A percentile compares a stretch with the other conserved stretches of the same genome.
These are phyloP conservation scores for Vigna unguiculata DNA, from an alignment of 306 rosid species.

Conservation along the genomic window DNA sequence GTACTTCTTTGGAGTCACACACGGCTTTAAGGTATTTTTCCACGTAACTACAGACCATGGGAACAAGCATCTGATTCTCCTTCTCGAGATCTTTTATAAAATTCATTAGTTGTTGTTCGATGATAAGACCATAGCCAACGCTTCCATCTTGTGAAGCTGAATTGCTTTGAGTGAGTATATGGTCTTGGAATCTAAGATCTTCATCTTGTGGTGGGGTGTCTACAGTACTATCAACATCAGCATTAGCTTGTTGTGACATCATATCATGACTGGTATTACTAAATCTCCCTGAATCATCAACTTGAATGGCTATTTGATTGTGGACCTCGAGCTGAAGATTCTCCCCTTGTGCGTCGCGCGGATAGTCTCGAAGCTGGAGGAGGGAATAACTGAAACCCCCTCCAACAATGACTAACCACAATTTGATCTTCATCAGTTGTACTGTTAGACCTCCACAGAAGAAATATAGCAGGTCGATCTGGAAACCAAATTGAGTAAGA, in stretches of 20 bases:
- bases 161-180: too few relatives aligned
- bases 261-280: background rate
- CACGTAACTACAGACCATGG: background rate
- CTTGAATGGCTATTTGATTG: background rate
- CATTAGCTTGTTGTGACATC: background rate
- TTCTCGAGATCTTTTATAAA: background rate
- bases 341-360: background rate
- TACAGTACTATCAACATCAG: background rate
- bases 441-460: background rate
- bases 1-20: background rate
- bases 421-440: constrained; percentile 28
- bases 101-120: background rate
- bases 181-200: too few relatives aligned
- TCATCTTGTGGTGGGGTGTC: background rate
- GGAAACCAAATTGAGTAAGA: constrained; percentile 14
- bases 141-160: background rate
- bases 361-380: background rate
- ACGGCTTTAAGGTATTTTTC: too few relatives aligned
- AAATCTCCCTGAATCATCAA: background rate
- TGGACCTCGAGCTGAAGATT: background rate
- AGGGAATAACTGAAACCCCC: constrained; percentile 15
- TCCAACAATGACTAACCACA: background rate
- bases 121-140: background rate
- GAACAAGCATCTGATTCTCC: background rate
- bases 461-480: constrained; percentile 32